These are phyloP conservation scores for Pyracantha coccinea DNA, from an alignment of 331 rosid species.

Conservation along the genomic window DNA sequence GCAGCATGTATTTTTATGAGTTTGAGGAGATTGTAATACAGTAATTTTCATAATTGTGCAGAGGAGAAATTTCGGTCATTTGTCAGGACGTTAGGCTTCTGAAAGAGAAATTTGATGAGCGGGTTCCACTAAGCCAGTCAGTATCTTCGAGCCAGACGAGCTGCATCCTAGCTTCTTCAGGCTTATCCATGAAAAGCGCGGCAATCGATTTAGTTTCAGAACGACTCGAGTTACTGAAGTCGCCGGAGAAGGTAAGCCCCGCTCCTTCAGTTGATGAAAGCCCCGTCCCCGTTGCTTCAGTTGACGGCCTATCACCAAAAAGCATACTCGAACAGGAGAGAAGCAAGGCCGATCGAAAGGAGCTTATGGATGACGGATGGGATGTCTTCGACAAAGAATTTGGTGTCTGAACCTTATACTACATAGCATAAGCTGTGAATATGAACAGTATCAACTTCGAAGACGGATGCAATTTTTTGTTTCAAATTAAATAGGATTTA, in stretches of 20 bases:
- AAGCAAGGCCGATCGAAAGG: constrained; percentile 24
- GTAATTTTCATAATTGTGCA: constrained; percentile 23
- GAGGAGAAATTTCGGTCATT: constrained; percentile 93
- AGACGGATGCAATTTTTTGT: not conserved
- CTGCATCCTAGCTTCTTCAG: constrained; percentile 56
- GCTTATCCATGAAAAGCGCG: constrained; percentile 27
- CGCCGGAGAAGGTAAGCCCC: constrained; percentile 15
- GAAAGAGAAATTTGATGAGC: constrained; percentile 78
- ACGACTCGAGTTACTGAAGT: constrained; percentile 24
- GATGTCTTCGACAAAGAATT: constrained; percentile 46
- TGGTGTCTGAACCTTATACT: not conserved
- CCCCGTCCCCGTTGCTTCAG: too few relatives aligned
- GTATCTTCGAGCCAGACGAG: constrained; percentile 85
- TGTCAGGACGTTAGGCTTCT: constrained; percentile 72
- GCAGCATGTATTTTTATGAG: not conserved
- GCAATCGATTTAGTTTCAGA: constrained; percentile 15
- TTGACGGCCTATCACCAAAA: constrained; percentile 17
- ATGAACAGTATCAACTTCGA: not conserved
- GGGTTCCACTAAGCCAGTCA: constrained; percentile 75
- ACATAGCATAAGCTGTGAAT: constrained; percentile 9
- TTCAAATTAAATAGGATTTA: not conserved
- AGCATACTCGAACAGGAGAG: constrained; percentile 19
- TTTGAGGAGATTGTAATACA: not conserved
- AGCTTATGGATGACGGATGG: constrained; percentile 69
- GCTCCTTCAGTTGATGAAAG: too few relatives aligned